These are phyloP conservation scores for Crucihimalaya himalaica DNA, from an alignment of 345 rosid genomes.

Conservation along the genomic window DNA sequence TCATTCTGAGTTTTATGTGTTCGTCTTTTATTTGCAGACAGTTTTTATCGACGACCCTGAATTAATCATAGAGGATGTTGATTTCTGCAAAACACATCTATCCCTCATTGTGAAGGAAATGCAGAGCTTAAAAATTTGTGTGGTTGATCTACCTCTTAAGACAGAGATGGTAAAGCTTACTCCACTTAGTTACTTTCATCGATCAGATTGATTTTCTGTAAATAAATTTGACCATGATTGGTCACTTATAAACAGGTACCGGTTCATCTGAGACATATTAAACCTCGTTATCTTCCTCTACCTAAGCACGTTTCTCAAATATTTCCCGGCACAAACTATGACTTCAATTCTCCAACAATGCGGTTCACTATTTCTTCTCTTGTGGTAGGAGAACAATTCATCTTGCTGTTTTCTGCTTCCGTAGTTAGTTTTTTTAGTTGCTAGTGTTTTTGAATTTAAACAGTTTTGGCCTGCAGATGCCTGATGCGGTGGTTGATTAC, in stretches of 20 bases:
- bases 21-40: slow-evolving; percentile 47
- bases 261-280: slow-evolving; percentile 59
- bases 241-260: slow-evolving; percentile 49
- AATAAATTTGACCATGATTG: slow-evolving; percentile 5
- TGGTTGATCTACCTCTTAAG: slow-evolving; percentile 71
- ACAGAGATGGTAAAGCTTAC: slow-evolving; percentile 52
- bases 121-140: slow-evolving; percentile 58
- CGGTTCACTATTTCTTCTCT: slow-evolving; percentile 89
- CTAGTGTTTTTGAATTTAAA: background rate
- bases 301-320: slow-evolving; percentile 75
- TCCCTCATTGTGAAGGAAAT: slow-evolving; percentile 63
- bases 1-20: background rate
- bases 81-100: slow-evolving; percentile 79
- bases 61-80: slow-evolving; percentile 73
- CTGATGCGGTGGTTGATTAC: slow-evolving; percentile 94
- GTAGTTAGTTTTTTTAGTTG: background rate
- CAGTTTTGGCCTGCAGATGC: slow-evolving; percentile 60
- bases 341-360: slow-evolving; percentile 70
- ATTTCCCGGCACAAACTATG: slow-evolving; percentile 86
- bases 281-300: slow-evolving; percentile 78
- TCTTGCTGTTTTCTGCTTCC: background rate
- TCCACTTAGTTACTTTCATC: background rate
- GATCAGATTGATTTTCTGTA: slow-evolving; percentile 8
- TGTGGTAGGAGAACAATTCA: slow-evolving; percentile 59
- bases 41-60: slow-evolving; percentile 59